These are phyloP conservation scores for Carex pumila DNA, from an alignment of 176 grass and related monocot genomes.

Conservation along the genomic window DNA sequence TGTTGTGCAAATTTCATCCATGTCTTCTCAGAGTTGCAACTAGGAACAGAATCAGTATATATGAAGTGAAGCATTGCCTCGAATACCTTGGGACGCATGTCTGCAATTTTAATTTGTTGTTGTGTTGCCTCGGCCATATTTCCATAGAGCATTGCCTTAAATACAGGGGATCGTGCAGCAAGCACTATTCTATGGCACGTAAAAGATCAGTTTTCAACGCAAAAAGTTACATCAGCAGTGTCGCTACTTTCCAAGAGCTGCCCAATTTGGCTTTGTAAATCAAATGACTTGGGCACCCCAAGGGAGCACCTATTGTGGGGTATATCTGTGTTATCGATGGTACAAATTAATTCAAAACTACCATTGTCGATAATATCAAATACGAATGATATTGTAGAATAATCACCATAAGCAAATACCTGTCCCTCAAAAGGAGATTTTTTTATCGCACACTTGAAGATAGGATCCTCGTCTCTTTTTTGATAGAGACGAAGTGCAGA, in stretches of 20 bases:
- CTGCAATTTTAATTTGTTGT: background rate
- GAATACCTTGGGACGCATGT: background rate
- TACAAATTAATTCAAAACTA: background rate
- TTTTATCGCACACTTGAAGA: no score
- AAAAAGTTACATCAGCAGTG: background rate
- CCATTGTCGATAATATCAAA: background rate
- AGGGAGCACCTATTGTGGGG: background rate
- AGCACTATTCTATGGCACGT: no score
- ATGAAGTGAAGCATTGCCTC: constrained; percentile 1
- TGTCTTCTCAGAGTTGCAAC: background rate
- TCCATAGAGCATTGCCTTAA: no score
- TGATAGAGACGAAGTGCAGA: no score
- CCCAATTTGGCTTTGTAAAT: background rate
- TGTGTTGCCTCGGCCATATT: background rate
- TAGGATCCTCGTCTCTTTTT: no score
- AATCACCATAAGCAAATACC: background rate
- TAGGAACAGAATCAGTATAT: background rate
- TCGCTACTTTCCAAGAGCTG: background rate
- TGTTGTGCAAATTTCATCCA: background rate
- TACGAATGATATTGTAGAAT: background rate
- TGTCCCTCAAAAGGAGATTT: no score
- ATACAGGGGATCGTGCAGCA: no score
- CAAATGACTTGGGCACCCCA: background rate
- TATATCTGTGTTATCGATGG: background rate
- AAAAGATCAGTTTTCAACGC: background rate